Conservation (phyloP, 2,329 filamentous ascomycete species). For the Xylaria sp. region DNA sequence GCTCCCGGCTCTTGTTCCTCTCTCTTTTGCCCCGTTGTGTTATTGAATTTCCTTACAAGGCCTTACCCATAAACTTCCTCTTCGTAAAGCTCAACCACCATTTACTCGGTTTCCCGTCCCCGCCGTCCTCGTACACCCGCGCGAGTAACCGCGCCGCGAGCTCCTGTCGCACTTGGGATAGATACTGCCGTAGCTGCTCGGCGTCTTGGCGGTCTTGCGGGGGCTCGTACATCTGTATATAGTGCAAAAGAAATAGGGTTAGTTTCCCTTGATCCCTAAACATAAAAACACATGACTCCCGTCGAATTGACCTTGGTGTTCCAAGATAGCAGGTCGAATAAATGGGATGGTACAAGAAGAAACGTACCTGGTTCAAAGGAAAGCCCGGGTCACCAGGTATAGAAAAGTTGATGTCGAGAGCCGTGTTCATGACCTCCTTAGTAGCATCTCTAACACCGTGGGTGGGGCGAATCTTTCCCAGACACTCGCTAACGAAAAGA, state of each 20-base stretch:
- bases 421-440: slow-evolving; percentile 85
- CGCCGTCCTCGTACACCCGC: slow-evolving; percentile 80
- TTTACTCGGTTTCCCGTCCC: slow-evolving; percentile 74
- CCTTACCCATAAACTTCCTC: slow-evolving; percentile 99
- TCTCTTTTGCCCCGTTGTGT: not conserved
- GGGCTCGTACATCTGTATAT: slow-evolving; percentile 81
- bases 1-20: not conserved
- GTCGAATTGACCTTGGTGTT: too few species aligned
- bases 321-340: too few species aligned
- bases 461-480: slow-evolving; percentile 82
- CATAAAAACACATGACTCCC: too few species aligned
- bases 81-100: slow-evolving; percentile 99
- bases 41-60: slow-evolving; percentile 67
- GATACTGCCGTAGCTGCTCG: slow-evolving; percentile 85
- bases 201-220: slow-evolving; percentile 87
- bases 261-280: not conserved
- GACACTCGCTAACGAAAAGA: slow-evolving; percentile 88
- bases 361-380: slow-evolving; percentile 81
- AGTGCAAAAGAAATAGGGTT: not conserved
- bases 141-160: slow-evolving; percentile 81
- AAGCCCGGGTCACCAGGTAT: slow-evolving; percentile 93
- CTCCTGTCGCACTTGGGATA: slow-evolving; percentile 93
- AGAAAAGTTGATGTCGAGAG: slow-evolving; percentile 91
- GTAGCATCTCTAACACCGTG: slow-evolving; percentile 65
- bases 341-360: too few species aligned